Evolutionary conservation across 768 basidiomycete species (phyloP).

Genomic region (Nidularia pulvinata): DNA sequence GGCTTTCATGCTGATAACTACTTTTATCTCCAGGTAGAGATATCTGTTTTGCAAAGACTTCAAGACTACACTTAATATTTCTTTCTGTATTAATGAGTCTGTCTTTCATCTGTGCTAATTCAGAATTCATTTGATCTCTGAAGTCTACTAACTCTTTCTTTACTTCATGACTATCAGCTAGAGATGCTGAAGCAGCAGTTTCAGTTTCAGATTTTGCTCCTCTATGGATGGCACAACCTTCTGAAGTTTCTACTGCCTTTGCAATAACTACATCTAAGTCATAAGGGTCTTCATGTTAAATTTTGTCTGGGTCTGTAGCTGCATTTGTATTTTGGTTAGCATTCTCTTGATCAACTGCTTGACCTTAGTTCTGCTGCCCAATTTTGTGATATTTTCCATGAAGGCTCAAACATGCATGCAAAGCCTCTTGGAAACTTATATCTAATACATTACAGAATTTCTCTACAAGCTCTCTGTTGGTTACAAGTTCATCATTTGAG

Average conservation of each 20-base stretch:
- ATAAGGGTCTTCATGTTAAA: neutral
- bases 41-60: neutral
- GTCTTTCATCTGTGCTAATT: neutral
- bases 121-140: neutral
- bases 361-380: neutral
- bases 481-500: neutral
- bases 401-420: neutral
- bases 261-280: neutral
- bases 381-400: neutral
- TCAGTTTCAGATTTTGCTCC: neutral
- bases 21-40: neutral
- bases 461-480: neutral
- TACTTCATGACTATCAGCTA: neutral
- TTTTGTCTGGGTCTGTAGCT: neutral
- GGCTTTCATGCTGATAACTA: neutral
- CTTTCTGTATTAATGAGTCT: neutral
- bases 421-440: neutral
- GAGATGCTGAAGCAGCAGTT: neutral
- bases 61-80: neutral
- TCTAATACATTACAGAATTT: neutral
- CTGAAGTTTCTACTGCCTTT: neutral
- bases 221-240: neutral
- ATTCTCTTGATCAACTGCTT: neutral
- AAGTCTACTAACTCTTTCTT: neutral
- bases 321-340: neutral